These are phyloP conservation scores for Neoscytalidium dimidiatum DNA, from an alignment of 2,329 filamentous ascomycete species.

Conservation along the genomic window DNA sequence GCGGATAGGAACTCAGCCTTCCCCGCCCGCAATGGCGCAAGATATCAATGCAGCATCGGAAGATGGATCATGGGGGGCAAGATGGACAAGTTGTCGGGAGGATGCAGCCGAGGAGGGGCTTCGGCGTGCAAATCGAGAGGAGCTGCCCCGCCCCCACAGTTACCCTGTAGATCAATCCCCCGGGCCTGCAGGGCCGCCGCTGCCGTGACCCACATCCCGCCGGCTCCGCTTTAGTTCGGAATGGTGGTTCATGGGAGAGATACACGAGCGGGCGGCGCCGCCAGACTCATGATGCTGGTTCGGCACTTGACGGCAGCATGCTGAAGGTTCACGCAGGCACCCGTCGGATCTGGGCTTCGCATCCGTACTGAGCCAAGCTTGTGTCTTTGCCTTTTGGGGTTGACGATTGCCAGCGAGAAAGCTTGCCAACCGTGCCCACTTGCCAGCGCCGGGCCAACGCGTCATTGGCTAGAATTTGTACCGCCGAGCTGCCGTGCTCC, in stretches of 20 bases:
- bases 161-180: background rate
- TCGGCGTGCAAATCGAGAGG: background rate
- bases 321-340: background rate
- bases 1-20: background rate
- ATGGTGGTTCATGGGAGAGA: background rate
- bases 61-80: background rate
- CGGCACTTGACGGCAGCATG: background rate
- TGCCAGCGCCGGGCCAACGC: no score
- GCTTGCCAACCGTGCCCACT: no score
- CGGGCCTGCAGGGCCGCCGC: background rate
- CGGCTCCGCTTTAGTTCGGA: background rate
- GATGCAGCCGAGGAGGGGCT: background rate
- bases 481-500: no score
- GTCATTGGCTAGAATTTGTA: no score
- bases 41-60: background rate
- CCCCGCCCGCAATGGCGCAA: background rate
- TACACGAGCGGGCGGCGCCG: background rate
- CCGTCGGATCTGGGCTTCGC: background rate
- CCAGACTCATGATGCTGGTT: background rate
- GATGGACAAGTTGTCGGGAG: background rate
- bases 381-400: no score
- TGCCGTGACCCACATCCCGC: background rate
- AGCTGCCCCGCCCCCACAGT: slow-evolving; percentile 6
- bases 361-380: background rate
- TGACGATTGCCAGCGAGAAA: no score